These are phyloP conservation scores for Nitzschia palea DNA, from an alignment of 108 stramenopile species.

Conservation along the genomic window DNA sequence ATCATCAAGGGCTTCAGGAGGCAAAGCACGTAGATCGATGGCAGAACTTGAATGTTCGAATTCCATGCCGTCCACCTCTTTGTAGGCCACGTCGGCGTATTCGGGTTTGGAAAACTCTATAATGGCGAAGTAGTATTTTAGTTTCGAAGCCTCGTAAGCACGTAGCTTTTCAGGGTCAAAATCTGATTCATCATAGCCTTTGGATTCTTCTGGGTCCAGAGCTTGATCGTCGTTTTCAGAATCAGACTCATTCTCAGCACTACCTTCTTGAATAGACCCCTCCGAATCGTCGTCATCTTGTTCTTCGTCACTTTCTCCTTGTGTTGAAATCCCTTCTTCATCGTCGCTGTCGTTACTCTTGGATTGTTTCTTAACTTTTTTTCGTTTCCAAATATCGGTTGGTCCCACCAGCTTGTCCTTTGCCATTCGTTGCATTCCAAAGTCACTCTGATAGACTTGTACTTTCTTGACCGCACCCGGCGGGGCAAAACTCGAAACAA, in stretches of 20 bases:
- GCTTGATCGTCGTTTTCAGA: conserved; percentile 25
- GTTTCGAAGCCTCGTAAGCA: conserved; percentile 91
- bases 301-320: conserved; percentile 22
- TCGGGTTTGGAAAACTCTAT: conserved; percentile 72
- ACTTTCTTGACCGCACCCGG: conserved; percentile 74
- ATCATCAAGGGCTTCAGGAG: conserved; percentile 51
- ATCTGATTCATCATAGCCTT: conserved; percentile 44
- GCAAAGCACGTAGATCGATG: conserved; percentile 92
- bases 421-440: conserved; percentile 87
- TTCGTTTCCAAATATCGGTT: conserved; percentile 70
- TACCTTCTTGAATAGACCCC: conserved; percentile 10
- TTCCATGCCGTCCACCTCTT: conserved; percentile 94
- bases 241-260: conserved; percentile 23
- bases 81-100: conserved; percentile 85
- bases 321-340: conserved; percentile 11
- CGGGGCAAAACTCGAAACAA: conserved; percentile 85
- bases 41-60: conserved; percentile 90
- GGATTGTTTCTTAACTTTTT: conserved; percentile 8
- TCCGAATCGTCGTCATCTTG: conserved; percentile 26
- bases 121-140: conserved; percentile 96
- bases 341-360: conserved; percentile 17
- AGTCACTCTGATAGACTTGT: conserved; percentile 86
- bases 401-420: conserved; percentile 84
- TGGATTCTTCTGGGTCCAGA: conserved; percentile 9
- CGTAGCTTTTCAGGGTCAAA: conserved; percentile 92